Evolutionary conservation across 352 stramenopile genomes (phyloP).

Genomic region (Globisporangium apiculatum): DNA sequence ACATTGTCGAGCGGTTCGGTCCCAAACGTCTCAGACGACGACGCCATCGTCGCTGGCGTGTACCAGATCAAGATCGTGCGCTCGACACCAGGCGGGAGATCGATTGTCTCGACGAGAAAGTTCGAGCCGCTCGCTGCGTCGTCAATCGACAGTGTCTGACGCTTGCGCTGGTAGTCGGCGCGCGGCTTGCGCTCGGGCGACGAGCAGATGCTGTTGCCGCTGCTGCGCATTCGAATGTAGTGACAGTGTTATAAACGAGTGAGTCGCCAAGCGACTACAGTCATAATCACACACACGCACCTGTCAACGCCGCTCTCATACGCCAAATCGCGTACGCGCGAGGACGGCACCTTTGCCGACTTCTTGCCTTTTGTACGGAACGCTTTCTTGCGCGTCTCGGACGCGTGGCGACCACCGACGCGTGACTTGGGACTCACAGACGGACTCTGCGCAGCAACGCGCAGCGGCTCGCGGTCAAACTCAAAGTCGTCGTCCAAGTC

Average conservation of each 20-base stretch:
- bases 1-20: slow-evolving; percentile 44
- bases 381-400: slow-evolving; percentile 39
- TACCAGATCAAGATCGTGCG: slow-evolving; percentile 89
- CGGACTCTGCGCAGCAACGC: slow-evolving; percentile 34
- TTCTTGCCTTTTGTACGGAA: slow-evolving; percentile 50
- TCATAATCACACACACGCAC: slow-evolving; percentile 21
- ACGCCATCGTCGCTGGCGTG: slow-evolving; percentile 35
- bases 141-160: slow-evolving; percentile 33
- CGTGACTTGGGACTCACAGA: slow-evolving; percentile 51
- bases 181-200: slow-evolving; percentile 62
- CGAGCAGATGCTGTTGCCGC: slow-evolving; percentile 56
- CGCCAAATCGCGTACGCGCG: slow-evolving; percentile 46
- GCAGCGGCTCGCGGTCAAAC: slow-evolving; percentile 71
- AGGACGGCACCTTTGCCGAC: slow-evolving; percentile 27
- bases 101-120: slow-evolving; percentile 84
- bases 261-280: not conserved
- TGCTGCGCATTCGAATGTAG: slow-evolving; percentile 6
- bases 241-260: no score
- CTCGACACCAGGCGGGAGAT: slow-evolving; percentile 79
- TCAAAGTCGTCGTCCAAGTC: slow-evolving; percentile 87
- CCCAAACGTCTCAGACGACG: slow-evolving; percentile 26
- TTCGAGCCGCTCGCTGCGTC: slow-evolving; percentile 63
- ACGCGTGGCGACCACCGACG: slow-evolving; percentile 15
- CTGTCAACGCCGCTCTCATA: slow-evolving; percentile 80
- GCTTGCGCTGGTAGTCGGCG: slow-evolving; percentile 32